These are phyloP conservation scores for Pseudonitzschia pungens DNA, from an alignment of 108 stramenopile species.

Conservation along the genomic window DNA sequence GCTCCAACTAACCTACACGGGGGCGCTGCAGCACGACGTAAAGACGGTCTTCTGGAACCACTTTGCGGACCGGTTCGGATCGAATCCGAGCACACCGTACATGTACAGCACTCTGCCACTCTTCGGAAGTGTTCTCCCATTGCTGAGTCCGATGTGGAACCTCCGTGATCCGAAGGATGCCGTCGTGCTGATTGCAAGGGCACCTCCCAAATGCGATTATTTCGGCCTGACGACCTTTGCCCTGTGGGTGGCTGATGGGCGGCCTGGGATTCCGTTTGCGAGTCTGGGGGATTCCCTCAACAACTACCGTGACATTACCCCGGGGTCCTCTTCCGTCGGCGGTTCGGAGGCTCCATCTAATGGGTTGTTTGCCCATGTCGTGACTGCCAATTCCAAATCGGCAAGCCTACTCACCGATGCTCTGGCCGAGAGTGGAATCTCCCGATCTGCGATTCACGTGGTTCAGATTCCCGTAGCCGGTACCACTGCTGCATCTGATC, in stretches of 20 bases:
- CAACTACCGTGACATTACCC: no score
- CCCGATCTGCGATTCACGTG: not conserved
- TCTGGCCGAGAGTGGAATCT: not conserved
- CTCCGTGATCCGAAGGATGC: not conserved
- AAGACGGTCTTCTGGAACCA: not conserved
- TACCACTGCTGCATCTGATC: no score
- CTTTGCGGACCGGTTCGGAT: not conserved
- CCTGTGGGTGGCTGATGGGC: not conserved
- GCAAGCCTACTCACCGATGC: not conserved
- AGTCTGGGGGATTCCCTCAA: constrained; percentile 13
- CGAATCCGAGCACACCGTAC: constrained; percentile 9
- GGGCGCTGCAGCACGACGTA: not conserved
- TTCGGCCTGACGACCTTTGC: not conserved
- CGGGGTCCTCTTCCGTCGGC: not conserved
- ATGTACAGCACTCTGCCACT: constrained; percentile 1
- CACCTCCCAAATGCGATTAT: not conserved
- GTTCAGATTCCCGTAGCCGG: not conserved
- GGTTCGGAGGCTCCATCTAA: not conserved
- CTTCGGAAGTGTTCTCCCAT: not conserved
- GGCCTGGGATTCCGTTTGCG: not conserved
- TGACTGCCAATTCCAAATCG: not conserved
- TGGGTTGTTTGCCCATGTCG: not conserved
- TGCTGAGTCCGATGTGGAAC: constrained; percentile 3
- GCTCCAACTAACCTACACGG: not conserved
- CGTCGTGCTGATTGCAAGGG: not conserved